Conservation (phyloP, 1,284 basidiomycete species). For the Ceratorhiza oryzae-sativae region DNA sequence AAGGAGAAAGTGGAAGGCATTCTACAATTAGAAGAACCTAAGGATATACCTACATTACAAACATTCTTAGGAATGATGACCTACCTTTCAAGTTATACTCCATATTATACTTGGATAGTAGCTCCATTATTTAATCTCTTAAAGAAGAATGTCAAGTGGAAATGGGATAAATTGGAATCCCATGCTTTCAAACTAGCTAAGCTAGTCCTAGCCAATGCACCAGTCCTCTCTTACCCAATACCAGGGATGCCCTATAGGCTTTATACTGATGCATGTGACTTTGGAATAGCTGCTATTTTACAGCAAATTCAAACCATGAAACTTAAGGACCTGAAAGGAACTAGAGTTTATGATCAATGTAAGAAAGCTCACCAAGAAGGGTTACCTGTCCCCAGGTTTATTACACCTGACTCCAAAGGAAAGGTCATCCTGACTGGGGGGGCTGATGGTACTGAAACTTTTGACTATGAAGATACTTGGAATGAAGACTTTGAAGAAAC, state of each 20-base stretch:
- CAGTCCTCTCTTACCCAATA: conserved; percentile 45
- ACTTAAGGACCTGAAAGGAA: conserved; percentile 52
- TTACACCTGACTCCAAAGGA: conserved; percentile 44
- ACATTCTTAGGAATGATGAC: conserved; percentile 51
- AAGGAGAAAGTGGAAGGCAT: conserved; percentile 50
- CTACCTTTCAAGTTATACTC: conserved; percentile 48
- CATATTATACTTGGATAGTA: conserved; percentile 49
- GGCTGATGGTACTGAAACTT: conserved; percentile 25
- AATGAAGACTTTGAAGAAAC: conserved; percentile 49
- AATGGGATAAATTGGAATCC: conserved; percentile 29
- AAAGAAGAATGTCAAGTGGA: conserved; percentile 30
- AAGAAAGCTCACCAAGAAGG: conserved; percentile 43
- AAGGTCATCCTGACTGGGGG: conserved; percentile 38
- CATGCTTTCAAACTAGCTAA: conserved; percentile 36
- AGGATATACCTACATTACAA: conserved; percentile 46
- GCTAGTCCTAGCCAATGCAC: conserved; percentile 27
- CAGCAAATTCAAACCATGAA: conserved; percentile 54
- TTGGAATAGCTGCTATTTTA: conserved; percentile 49
- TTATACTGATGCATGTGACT: conserved; percentile 54
- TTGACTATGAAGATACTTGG: conserved; percentile 44
- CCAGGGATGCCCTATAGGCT: conserved; percentile 50
- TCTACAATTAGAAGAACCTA: conserved; percentile 45
- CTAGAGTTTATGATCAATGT: conserved; percentile 48
- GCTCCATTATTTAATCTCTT: conserved; percentile 33
- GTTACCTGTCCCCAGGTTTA: conserved; percentile 45